Evolutionary conservation across 352 stramenopile species (phyloP), one percentile per base, ranked within the genome.

Genomic region (Porosira glacialis): DNA sequence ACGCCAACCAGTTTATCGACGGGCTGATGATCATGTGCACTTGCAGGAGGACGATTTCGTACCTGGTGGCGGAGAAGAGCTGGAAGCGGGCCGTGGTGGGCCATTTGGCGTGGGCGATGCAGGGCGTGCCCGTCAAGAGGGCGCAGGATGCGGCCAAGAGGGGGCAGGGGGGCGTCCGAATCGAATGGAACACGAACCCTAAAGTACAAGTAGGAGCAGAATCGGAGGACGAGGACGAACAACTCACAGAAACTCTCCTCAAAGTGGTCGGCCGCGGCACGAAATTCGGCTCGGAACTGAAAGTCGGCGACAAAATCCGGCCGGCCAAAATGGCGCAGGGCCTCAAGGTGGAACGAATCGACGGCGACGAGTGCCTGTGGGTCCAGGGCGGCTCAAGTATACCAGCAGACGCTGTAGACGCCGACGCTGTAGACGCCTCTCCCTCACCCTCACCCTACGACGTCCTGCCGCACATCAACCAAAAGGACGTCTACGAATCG

Each of bases 1-100:
- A 99, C 85, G 93, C 94, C 26, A 99, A 99, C 83, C 96, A 99
- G 81, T 99, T 99, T 70, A 94, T 98, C 33, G 96, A 99, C 78
- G 95, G 89, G 2, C 83, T 98, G 31, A 94, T 97, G 58, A 94
- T 98, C 55, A 79, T 92, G 56, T 95, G 94, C 80, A 97, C 89
- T 0, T 97, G 87, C 56, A 88, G 93, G 26, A 92, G 95, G 50
- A 97, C 96, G 66, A 93, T 98, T 35, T 94, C 92, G n/a, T 97
- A 98, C 66, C 84, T 99, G 31, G 97, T 98, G 55, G 96, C 96
- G 4, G 95, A 98, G 65, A 98, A 97, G 73, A 96, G 88, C 65
- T 98, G 91, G 89, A 90, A 97, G 45, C 75, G 93, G 45, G 88
- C 90, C 0, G 91, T 98, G 3, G 92, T 98, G 69, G 96, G 96